These are phyloP conservation scores for Naganishia sp. DNA, from an alignment of 1,284 basidiomycete genomes.

Conservation along the genomic window DNA sequence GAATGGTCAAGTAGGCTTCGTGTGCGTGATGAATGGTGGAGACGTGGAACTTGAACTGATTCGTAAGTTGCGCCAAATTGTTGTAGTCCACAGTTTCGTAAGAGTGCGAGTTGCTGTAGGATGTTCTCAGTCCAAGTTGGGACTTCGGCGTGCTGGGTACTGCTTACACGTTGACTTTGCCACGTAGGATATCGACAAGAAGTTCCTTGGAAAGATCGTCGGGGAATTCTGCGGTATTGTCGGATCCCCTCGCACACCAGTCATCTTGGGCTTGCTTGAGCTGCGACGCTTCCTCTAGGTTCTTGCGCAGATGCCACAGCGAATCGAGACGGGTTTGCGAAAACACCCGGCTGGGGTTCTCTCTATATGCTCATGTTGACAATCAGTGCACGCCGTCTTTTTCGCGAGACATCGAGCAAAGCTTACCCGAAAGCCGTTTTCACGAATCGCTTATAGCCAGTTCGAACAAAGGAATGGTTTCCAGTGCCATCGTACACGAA, in stretches of 20 bases:
- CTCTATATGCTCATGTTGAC: conserved; percentile 52
- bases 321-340: conserved; percentile 60
- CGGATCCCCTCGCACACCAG: conserved; percentile 63
- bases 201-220: conserved; percentile 79
- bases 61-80: conserved; percentile 62
- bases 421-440: conserved; percentile 40
- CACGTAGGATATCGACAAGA: conserved; percentile 78
- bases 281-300: conserved; percentile 71
- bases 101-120: conserved; percentile 67
- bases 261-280: conserved; percentile 73
- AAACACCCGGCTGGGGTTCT: conserved; percentile 59
- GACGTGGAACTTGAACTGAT: conserved; percentile 78
- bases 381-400: conserved; percentile 9
- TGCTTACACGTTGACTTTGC: conserved; percentile 60
- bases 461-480: conserved; percentile 43
- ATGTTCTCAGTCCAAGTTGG: no score
- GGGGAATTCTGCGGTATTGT: conserved; percentile 62
- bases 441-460: conserved; percentile 49
- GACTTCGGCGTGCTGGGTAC: no score
- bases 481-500: conserved; percentile 43
- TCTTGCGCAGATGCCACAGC: conserved; percentile 61
- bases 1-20: conserved; percentile 81
- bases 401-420: not conserved
- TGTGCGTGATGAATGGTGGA: conserved; percentile 84
- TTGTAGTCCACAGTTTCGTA: conserved; percentile 79